phyloP scores from a whole-genome alignment of 805 yeast species.

The Barnettozyma wickerhamii region DNA sequence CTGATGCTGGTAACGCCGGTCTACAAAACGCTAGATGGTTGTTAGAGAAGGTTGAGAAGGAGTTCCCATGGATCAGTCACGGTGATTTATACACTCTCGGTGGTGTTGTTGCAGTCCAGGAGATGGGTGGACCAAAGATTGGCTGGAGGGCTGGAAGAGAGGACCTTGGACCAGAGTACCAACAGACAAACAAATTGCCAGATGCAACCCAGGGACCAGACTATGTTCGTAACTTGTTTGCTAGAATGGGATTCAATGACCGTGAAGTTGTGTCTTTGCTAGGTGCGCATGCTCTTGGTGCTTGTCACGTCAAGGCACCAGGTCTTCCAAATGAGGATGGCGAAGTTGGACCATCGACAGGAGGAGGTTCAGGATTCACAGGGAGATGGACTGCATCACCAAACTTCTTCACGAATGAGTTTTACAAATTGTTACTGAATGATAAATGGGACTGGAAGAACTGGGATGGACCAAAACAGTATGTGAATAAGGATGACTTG shows the following conservation, averaged over 20 bases:
- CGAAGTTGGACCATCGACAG: slow-evolving; percentile 15
- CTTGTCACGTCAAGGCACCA: slow-evolving; percentile 54
- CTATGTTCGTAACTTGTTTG: slow-evolving; percentile 62
- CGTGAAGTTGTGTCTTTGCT: slow-evolving; percentile 69
- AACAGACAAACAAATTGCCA: slow-evolving; percentile 72
- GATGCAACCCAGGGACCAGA: slow-evolving; percentile 61
- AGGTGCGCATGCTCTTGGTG: slow-evolving; percentile 76
- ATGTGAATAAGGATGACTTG: slow-evolving; percentile 53
- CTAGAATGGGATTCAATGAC: slow-evolving; percentile 63
- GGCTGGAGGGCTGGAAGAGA: slow-evolving; percentile 82
- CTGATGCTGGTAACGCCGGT: slow-evolving; percentile 46
- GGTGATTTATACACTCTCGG: slow-evolving; percentile 81
- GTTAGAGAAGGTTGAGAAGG: slow-evolving; percentile 49
- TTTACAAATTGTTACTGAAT: slow-evolving; percentile 52
- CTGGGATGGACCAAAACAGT: slow-evolving; percentile 62
- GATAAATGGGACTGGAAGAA: slow-evolving; percentile 52
- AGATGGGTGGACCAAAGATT: slow-evolving; percentile 71
- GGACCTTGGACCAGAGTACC: slow-evolving; percentile 44
- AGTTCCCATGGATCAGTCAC: slow-evolving; percentile 66
- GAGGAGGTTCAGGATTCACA: slow-evolving; percentile 66
- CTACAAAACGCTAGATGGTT: slow-evolving; percentile 48
- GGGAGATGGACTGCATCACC: slow-evolving; percentile 91
- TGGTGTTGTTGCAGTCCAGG: slow-evolving; percentile 77
- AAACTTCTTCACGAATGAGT: slow-evolving; percentile 69
- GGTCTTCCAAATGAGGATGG: slow-evolving; percentile 15